Conservation (phyloP, 2,329 filamentous ascomycete genomes). For the Monosporascus sp. region DNA sequence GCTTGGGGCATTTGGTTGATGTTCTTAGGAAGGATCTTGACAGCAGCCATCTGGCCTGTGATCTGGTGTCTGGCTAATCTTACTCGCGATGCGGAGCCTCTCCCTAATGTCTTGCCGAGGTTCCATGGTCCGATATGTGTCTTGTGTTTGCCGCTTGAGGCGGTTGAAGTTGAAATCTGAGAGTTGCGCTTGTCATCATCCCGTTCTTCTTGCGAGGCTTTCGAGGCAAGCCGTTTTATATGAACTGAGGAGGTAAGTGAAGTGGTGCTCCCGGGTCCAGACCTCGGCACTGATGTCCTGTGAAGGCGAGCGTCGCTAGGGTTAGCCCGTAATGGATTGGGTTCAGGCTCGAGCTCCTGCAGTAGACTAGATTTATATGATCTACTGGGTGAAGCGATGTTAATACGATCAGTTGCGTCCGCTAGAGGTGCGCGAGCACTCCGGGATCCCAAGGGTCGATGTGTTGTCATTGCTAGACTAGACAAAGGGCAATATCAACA, state of each 20-base stretch:
- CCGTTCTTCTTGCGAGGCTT: conserved; percentile 5
- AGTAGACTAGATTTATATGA: conserved; percentile 9
- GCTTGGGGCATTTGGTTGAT: conserved; percentile 76
- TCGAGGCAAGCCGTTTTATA: conserved; percentile 1
- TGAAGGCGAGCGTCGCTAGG: conserved; percentile 4
- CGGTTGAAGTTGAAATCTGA: conserved; percentile 19
- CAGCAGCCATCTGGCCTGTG: conserved; percentile 77
- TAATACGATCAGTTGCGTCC: conserved; percentile 23
- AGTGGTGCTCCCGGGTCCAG: not conserved
- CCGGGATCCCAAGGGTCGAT: conserved; percentile 17
- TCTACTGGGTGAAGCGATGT: conserved; percentile 17
- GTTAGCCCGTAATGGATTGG: conserved; percentile 18
- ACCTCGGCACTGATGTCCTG: not conserved
- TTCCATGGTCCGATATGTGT: conserved; percentile 92
- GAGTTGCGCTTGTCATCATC: conserved; percentile 19
- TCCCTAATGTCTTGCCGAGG: conserved; percentile 80
- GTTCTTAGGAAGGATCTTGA: conserved; percentile 90
- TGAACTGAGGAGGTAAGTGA: not conserved
- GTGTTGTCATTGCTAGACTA: conserved; percentile 4
- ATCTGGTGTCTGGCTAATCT: conserved; percentile 74
- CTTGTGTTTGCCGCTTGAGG: conserved; percentile 42
- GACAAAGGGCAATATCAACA: conserved; percentile 1
- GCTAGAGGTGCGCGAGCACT: conserved; percentile 20
- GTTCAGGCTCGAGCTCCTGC: conserved; percentile 4
- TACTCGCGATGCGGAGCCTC: conserved; percentile 84